A percentile compares a stretch with the other conserved stretches of the same genome.
phyloP scores from a whole-genome alignment of 164 flowering plant genomes.

The Piper longum region DNA sequence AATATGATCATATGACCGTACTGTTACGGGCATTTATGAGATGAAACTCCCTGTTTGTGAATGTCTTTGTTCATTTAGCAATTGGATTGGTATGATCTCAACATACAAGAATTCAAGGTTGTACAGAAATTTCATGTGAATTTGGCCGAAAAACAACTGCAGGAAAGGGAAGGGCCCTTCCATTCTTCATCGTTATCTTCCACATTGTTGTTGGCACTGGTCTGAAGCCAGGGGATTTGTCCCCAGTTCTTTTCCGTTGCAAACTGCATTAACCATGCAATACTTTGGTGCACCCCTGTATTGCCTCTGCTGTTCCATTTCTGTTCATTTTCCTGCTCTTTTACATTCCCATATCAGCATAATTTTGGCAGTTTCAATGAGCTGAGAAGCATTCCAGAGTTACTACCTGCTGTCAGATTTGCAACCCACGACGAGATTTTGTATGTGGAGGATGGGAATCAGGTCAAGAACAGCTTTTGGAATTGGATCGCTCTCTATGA shows the following conservation, averaged over 20 bases:
- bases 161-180: background rate
- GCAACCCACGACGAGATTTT: slow-evolving; percentile 43
- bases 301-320: slow-evolving; percentile 5
- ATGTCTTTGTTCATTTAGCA: too few species aligned
- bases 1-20: too few species aligned
- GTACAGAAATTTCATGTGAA: background rate
- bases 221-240: background rate
- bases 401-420: slow-evolving; percentile 37
- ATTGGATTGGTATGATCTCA: too few species aligned
- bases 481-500: slow-evolving; percentile 50
- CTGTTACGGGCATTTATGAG: too few species aligned
- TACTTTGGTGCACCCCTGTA: slow-evolving; percentile 4
- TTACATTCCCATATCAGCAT: background rate
- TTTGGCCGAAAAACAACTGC: slow-evolving; percentile 2
- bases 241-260: slow-evolving; percentile 3
- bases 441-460: slow-evolving; percentile 58
- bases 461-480: slow-evolving; percentile 56
- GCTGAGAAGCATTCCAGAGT: background rate
- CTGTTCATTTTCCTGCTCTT: background rate
- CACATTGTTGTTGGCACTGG: background rate
- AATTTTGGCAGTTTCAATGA: background rate
- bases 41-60: too few species aligned
- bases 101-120: too few species aligned
- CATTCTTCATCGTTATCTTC: background rate
- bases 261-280: slow-evolving; percentile 6